phyloP scores from a whole-genome alignment of 2,329 filamentous ascomycete species.

The Colletotrichum brevisporum region DNA sequence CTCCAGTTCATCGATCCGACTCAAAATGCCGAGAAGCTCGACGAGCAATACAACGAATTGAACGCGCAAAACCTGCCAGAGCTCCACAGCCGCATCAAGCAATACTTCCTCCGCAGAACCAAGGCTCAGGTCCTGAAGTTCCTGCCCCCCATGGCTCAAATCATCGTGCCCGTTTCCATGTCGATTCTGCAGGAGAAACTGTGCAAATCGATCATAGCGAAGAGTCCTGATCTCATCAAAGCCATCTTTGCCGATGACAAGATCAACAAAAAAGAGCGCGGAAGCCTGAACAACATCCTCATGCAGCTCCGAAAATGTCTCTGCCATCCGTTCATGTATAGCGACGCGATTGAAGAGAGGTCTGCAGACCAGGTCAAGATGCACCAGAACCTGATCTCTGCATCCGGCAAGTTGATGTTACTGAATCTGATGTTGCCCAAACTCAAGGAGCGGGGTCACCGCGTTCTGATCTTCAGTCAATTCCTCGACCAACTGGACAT shows the following conservation, averaged over 20 bases:
- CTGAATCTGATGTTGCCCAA: constrained; percentile 90
- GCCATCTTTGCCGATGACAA: constrained; percentile 82
- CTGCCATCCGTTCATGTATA: constrained; percentile 97
- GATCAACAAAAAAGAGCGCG: constrained; percentile 78
- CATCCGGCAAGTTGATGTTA: constrained; percentile 89
- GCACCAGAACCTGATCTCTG: constrained; percentile 88
- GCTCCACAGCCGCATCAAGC: constrained; percentile 86
- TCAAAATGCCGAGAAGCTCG: constrained; percentile 78
- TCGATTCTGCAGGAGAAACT: constrained; percentile 92
- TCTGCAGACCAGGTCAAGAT: constrained; percentile 72
- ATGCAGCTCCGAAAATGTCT: constrained; percentile 96
- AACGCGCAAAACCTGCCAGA: constrained; percentile 85
- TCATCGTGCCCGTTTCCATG: constrained; percentile 97
- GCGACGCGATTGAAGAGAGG: constrained; percentile 87
- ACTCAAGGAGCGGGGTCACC: constrained; percentile 85
- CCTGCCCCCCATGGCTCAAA: constrained; percentile 91
- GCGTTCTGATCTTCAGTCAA: constrained; percentile 96
- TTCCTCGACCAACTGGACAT: constrained; percentile 92
- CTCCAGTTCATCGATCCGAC: constrained; percentile 89
- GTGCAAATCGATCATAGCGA: constrained; percentile 92
- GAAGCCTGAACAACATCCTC: constrained; percentile 91
- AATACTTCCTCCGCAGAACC: constrained; percentile 80
- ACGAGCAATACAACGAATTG: constrained; percentile 82
- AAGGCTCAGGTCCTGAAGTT: constrained; percentile 94
- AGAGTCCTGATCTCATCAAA: constrained; percentile 90